Conservation (phyloP, 2,329 filamentous ascomycete species). For the Fusarium brachygibbosum region DNA sequence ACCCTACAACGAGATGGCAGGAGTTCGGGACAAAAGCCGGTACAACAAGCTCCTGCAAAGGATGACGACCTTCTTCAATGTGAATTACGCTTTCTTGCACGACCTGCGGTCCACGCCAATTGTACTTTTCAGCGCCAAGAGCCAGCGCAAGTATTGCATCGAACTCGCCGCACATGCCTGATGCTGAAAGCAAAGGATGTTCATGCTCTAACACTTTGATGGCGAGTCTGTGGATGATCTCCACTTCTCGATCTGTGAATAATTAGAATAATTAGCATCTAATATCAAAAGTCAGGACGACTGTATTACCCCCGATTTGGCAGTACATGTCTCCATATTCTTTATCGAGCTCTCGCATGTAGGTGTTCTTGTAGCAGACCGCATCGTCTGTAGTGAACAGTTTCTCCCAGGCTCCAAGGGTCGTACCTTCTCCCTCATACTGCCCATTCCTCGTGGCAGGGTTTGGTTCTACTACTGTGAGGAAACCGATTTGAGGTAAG, state of each 20-base stretch:
- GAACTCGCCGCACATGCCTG: conserved; percentile 86
- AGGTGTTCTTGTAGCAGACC: conserved; percentile 87
- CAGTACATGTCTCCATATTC: conserved; percentile 88
- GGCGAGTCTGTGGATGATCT: conserved; percentile 84
- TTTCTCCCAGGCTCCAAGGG: conserved; percentile 77
- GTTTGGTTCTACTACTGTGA: conserved; percentile 76
- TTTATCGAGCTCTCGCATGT: conserved; percentile 84
- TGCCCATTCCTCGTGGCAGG: conserved; percentile 66
- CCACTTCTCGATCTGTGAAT: conserved; percentile 81
- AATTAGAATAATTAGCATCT: conserved; percentile 47
- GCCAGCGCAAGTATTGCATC: conserved; percentile 88
- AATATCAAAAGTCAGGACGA: background rate
- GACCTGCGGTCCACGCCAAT: conserved; percentile 77
- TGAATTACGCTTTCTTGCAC: conserved; percentile 76
- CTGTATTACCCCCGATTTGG: conserved; percentile 78
- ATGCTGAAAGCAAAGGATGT: conserved; percentile 74
- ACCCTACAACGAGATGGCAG: conserved; percentile 75
- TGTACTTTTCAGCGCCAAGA: conserved; percentile 80
- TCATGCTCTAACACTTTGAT: conserved; percentile 78
- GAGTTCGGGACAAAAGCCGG: conserved; percentile 87
- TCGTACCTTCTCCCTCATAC: conserved; percentile 71
- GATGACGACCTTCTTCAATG: conserved; percentile 85
- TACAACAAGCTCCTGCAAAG: conserved; percentile 87
- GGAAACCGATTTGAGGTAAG: conserved; percentile 91
- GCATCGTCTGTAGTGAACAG: conserved; percentile 79